phyloP scores from a whole-genome alignment of 2,329 filamentous ascomycete genomes.

The Monosporascus ibericus region DNA sequence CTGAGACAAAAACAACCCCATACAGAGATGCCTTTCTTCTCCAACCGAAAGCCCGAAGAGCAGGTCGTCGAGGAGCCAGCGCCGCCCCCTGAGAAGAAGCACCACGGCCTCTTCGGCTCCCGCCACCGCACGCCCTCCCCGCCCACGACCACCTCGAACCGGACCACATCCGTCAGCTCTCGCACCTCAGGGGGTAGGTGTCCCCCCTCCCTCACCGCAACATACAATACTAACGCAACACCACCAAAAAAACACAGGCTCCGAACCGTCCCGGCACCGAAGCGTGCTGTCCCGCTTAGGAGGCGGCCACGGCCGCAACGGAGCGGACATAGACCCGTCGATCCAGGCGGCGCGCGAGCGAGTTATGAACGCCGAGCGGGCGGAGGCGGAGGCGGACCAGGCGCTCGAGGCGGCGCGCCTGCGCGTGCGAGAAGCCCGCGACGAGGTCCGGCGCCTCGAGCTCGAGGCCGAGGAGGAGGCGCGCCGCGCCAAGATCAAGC shows the following conservation, averaged over 20 bases:
- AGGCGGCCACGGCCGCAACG: constrained; percentile 36
- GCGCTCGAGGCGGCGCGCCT: constrained; percentile 52
- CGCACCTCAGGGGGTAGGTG: constrained; percentile 12
- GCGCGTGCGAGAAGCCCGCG: constrained; percentile 56
- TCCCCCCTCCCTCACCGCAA: not conserved
- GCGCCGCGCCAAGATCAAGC: constrained; percentile 60
- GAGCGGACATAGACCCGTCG: constrained; percentile 50
- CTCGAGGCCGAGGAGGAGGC: constrained; percentile 61
- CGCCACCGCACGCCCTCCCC: constrained; percentile 29
- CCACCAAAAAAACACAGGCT: constrained; percentile 6
- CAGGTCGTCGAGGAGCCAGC: constrained; percentile 36
- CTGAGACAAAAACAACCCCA: not conserved
- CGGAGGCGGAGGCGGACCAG: constrained; percentile 59
- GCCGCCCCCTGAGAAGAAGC: constrained; percentile 40
- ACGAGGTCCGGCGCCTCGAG: constrained; percentile 58
- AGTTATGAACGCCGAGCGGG: constrained; percentile 55
- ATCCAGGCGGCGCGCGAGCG: constrained; percentile 57
- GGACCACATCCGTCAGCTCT: constrained; percentile 14
- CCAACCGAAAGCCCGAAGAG: constrained; percentile 22
- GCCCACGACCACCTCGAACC: constrained; percentile 11
- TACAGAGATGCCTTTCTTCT: constrained; percentile 26
- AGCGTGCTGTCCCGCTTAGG: constrained; percentile 37
- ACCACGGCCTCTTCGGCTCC: constrained; percentile 32
- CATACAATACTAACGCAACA: not conserved
- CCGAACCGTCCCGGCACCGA: constrained; percentile 21